Percentiles rank a stretch among this genome's conserved stretches.
Conservation (phyloP, 176 grass and related monocot species). For the Poa pratensis region DNA sequence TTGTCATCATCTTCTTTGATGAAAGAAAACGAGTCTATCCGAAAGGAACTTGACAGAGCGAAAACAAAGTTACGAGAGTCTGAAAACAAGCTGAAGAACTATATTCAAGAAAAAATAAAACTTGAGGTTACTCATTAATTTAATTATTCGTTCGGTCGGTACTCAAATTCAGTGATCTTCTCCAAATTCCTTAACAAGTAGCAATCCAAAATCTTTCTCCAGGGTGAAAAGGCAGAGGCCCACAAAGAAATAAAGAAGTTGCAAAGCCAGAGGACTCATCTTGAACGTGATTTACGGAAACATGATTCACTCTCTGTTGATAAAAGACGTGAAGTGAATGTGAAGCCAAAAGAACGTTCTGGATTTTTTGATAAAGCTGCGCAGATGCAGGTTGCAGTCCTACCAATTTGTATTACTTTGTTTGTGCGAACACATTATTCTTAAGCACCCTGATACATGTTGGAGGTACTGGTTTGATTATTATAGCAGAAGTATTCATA, state of each 20-base stretch:
- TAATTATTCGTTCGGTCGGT: neutral
- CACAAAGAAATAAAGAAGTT: conserved; percentile 81
- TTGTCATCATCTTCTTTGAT: conserved; percentile 77
- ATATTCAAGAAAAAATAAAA: conserved; percentile 88
- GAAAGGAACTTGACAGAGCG: conserved; percentile 82
- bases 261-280: conserved; percentile 67
- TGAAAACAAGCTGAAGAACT: conserved; percentile 80
- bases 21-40: conserved; percentile 85
- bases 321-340: conserved; percentile 71
- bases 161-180: conserved; percentile 21
- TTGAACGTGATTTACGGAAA: conserved; percentile 84
- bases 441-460: neutral
- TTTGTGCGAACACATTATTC: neutral
- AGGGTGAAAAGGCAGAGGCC: conserved; percentile 82
- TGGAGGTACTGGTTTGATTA: conserved; percentile 13
- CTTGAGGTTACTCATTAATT: conserved; percentile 67
- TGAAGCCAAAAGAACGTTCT: conserved; percentile 51
- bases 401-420: conserved; percentile 25
- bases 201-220: conserved; percentile 29
- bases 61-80: conserved; percentile 81
- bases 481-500: conserved; percentile 23
- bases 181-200: neutral
- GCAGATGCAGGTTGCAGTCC: conserved; percentile 44
- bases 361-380: conserved; percentile 58
- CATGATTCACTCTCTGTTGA: conserved; percentile 52